phyloP scores from a whole-genome alignment of 768 basidiomycete genomes.

The Tulasnella sp. region DNA sequence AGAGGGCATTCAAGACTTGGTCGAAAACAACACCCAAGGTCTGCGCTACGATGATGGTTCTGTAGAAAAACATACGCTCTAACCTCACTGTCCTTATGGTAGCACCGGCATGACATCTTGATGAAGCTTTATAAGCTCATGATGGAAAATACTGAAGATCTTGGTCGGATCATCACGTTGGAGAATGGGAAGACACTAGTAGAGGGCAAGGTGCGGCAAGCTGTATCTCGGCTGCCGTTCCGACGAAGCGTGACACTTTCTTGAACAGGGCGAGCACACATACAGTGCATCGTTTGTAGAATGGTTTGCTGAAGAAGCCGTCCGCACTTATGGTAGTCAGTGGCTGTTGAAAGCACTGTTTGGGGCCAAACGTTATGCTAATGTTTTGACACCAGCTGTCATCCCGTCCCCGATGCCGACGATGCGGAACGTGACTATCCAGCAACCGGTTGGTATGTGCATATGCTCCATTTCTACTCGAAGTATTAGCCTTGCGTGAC shows the following conservation, averaged over 20 bases:
- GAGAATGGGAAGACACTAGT: conserved; percentile 91
- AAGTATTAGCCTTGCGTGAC: neutral
- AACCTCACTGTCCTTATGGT: conserved; percentile 7
- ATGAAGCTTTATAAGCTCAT: conserved; percentile 68
- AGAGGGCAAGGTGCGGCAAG: conserved; percentile 55
- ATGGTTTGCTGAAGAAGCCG: conserved; percentile 71
- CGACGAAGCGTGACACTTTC: neutral
- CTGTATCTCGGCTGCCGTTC: neutral
- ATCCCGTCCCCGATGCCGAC: conserved; percentile 64
- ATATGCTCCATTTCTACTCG: neutral
- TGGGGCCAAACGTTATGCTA: too few relatives aligned
- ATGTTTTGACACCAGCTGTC: conserved; percentile 49
- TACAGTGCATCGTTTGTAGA: conserved; percentile 83
- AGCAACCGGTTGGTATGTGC: conserved; percentile 74
- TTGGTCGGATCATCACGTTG: conserved; percentile 76
- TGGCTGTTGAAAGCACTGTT: neutral
- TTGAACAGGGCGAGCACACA: conserved; percentile 54
- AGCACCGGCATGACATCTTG: conserved; percentile 77
- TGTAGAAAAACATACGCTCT: too few relatives aligned
- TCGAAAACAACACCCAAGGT: conserved; percentile 81
- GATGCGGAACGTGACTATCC: conserved; percentile 77
- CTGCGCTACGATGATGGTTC: conserved; percentile 3
- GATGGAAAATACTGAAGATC: conserved; percentile 75
- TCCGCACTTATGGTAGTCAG: conserved; percentile 80
- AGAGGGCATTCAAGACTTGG: conserved; percentile 73